These are phyloP conservation scores for Russula emetica DNA, from an alignment of 768 basidiomycete genomes.

Conservation along the genomic window DNA sequence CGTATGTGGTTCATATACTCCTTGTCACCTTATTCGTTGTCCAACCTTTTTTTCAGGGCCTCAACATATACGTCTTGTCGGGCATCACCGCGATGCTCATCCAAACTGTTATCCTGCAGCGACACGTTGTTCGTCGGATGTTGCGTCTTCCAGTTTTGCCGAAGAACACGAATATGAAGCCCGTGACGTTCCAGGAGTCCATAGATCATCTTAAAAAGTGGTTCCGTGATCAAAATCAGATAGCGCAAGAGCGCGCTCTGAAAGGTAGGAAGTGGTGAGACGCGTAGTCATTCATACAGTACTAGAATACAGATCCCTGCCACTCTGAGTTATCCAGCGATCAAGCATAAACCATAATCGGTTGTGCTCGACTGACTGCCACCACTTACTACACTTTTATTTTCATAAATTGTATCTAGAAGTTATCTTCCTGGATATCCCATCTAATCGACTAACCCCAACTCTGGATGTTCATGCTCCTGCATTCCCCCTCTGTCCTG, in stretches of 20 bases:
- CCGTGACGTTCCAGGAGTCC: constrained; percentile 26
- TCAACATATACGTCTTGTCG: constrained; percentile 54
- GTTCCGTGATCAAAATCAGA: constrained; percentile 22
- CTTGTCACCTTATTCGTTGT: neutral
- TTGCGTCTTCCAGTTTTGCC: constrained; percentile 36
- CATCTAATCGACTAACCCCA: constrained; percentile 40
- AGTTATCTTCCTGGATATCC: constrained; percentile 36
- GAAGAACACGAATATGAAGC: constrained; percentile 7
- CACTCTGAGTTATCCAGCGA: too few relatives aligned
- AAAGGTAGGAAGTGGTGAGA: constrained; percentile 21
- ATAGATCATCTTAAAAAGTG: constrained; percentile 25
- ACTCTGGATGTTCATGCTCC: constrained; percentile 32
- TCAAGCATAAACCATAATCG: neutral
- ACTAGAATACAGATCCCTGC: neutral
- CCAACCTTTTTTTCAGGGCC: constrained; percentile 40
- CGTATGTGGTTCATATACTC: constrained; percentile 42
- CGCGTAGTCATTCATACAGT: too few relatives aligned
- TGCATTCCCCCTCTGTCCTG: constrained; percentile 18
- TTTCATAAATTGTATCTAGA: constrained; percentile 15
- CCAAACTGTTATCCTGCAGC: constrained; percentile 47
- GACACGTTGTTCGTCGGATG: constrained; percentile 39
- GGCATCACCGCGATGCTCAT: constrained; percentile 44
- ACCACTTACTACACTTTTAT: neutral
- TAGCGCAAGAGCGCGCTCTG: constrained; percentile 16
- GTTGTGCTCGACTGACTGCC: neutral